Conservation (phyloP, 2,329 filamentous ascomycete genomes). For the Clathrospora elynae region DNA sequence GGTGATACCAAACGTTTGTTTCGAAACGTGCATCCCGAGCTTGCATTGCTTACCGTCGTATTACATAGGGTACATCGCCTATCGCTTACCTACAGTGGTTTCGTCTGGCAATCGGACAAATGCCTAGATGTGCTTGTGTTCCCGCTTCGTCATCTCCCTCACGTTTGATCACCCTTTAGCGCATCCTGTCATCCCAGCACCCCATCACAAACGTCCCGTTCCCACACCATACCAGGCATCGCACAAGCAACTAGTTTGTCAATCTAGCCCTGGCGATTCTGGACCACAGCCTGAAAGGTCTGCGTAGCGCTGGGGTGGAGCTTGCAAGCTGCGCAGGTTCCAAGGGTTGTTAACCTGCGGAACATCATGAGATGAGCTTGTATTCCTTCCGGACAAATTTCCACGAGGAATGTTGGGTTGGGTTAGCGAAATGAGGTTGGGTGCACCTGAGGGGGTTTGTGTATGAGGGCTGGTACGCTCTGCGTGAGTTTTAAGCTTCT, state of each 20-base stretch:
- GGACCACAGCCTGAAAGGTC: slow-evolving; percentile 3
- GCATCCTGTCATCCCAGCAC: slow-evolving; percentile 23
- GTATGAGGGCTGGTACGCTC: slow-evolving; percentile 17
- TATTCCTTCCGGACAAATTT: slow-evolving; percentile 29
- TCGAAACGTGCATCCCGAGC: too few species aligned
- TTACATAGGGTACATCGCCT: neutral
- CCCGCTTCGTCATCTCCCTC: slow-evolving; percentile 36
- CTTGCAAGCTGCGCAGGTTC: slow-evolving; percentile 12
- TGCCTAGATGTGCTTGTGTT: slow-evolving; percentile 15
- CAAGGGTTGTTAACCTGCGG: neutral
- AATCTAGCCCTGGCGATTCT: slow-evolving; percentile 18
- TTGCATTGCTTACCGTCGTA: neutral
- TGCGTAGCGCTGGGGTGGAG: slow-evolving; percentile 7
- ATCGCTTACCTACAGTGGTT: neutral
- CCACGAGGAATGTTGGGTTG: slow-evolving; percentile 19
- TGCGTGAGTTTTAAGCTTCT: slow-evolving; percentile 14
- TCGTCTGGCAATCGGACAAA: too few species aligned
- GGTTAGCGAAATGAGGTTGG: slow-evolving; percentile 24
- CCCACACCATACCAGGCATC: slow-evolving; percentile 22
- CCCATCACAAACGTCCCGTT: slow-evolving; percentile 11
- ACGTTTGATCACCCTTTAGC: slow-evolving; percentile 42
- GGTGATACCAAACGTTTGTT: too few species aligned
- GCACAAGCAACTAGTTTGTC: slow-evolving; percentile 13
- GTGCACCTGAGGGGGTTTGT: slow-evolving; percentile 18
- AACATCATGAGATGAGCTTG: slow-evolving; percentile 22